Percentiles rank a stretch among this genome's conserved stretches.
phyloP scores from a whole-genome alignment of 2,329 filamentous ascomycete genomes.

The Pseudocercospora cruenta region DNA sequence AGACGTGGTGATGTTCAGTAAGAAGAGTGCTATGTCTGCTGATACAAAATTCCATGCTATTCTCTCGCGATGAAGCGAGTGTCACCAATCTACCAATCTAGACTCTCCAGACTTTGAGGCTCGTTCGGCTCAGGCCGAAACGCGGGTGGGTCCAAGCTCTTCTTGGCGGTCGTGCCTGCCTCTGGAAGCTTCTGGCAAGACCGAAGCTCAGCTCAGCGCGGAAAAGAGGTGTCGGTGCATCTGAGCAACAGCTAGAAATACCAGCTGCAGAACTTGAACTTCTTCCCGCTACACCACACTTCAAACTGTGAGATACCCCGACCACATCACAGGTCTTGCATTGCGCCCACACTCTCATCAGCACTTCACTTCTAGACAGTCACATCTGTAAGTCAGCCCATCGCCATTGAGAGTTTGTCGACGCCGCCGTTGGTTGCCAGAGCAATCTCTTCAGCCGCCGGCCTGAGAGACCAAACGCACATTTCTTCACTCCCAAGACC shows the following conservation, averaged over 20 bases:
- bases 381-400: conserved; percentile 15
- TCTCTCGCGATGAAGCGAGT: no score
- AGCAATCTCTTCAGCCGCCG: conserved; percentile 20
- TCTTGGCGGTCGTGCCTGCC: not conserved
- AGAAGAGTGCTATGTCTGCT: no score
- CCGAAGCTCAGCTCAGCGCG: not conserved
- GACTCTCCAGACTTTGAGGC: not conserved
- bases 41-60: no score
- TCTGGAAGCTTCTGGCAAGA: not conserved
- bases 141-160: not conserved
- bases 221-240: not conserved
- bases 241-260: not conserved
- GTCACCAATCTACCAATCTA: no score
- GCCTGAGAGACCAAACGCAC: conserved; percentile 3
- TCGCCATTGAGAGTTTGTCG: not conserved
- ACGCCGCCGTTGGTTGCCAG: conserved; percentile 19
- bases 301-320: not conserved
- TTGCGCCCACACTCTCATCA: not conserved
- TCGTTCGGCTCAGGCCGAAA: not conserved
- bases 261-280: not conserved
- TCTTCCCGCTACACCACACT: not conserved
- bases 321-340: conserved; percentile 21
- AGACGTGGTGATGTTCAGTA: no score
- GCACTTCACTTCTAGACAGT: not conserved
- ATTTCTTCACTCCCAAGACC: not conserved